A percentile compares a stretch with the other conserved stretches of the same genome.
Conservation (phyloP, 345 rosid species). For the Adansonia digitata region DNA sequence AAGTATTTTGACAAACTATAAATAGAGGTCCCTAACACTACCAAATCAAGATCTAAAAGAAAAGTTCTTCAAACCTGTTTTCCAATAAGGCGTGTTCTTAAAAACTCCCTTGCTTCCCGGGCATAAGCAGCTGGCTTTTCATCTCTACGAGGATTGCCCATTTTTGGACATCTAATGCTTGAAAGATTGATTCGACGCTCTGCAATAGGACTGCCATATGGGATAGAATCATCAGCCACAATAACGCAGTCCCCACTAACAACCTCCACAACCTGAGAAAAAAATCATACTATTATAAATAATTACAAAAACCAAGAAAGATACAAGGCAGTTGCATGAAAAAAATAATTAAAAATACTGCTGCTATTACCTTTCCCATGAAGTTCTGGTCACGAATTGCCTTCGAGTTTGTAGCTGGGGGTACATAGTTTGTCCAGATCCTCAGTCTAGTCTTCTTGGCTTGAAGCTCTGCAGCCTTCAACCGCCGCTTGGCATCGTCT, state of each 20-base stretch:
- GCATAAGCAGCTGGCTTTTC: slow-evolving; percentile 94
- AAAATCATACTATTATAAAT: not conserved
- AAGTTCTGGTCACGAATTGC: slow-evolving; percentile 8
- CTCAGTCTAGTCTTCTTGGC: slow-evolving; percentile 75
- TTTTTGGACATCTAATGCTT: slow-evolving; percentile 87
- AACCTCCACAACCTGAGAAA: slow-evolving; percentile 14
- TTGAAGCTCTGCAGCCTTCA: slow-evolving; percentile 85
- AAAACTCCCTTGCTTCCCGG: slow-evolving; percentile 83
- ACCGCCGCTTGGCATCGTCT: slow-evolving; percentile 69
- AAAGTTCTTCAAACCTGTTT: not conserved
- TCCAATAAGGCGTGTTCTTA: slow-evolving; percentile 46
- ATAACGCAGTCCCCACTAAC: slow-evolving; percentile 93
- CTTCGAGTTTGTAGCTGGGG: slow-evolving; percentile 65
- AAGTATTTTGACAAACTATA: not conserved
- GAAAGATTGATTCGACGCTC: slow-evolving; percentile 23
- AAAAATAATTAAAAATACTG: not conserved
- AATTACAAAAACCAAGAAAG: not conserved
- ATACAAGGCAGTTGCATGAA: not conserved
- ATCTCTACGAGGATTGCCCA: slow-evolving; percentile 82
- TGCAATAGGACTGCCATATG: slow-evolving; percentile 8
- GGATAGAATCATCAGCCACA: slow-evolving; percentile 70
- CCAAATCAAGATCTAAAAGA: slow-evolving; percentile 22
- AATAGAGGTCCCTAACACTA: not conserved
- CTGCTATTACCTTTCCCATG: slow-evolving; percentile 5
- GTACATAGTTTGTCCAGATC: slow-evolving; percentile 86